Percentiles rank a stretch among this genome's conserved stretches.
Conservation (phyloP, 768 basidiomycete genomes). For the Daedaleopsis sinensis region DNA sequence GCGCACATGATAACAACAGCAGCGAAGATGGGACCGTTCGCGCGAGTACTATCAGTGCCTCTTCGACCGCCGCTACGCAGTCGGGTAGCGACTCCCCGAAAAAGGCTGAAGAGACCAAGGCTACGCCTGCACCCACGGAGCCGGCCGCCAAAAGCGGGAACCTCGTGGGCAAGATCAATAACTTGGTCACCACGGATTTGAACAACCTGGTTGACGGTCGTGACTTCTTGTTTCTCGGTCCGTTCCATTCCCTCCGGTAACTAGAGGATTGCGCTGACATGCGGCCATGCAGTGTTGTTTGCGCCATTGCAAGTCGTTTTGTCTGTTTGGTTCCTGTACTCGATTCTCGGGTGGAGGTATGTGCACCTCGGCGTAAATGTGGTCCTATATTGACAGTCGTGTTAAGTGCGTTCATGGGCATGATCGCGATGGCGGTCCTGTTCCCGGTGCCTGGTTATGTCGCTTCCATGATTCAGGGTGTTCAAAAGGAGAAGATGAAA, state of each 20-base stretch:
- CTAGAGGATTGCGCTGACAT: background rate
- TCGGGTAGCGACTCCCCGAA: constrained; percentile 10
- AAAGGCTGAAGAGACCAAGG: constrained; percentile 8
- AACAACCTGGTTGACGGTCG: constrained; percentile 32
- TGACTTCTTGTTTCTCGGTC: constrained; percentile 26
- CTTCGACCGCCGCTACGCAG: constrained; percentile 1
- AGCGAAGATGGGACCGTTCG: constrained; percentile 22
- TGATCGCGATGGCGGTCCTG: constrained; percentile 43
- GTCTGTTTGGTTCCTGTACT: constrained; percentile 45
- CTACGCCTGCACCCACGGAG: background rate
- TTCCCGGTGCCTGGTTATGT: constrained; percentile 47
- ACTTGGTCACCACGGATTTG: constrained; percentile 70
- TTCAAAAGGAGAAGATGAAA: constrained; percentile 45
- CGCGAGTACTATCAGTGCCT: constrained; percentile 16
- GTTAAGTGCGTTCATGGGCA: constrained; percentile 42
- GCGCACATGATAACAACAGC: background rate
- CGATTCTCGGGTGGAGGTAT: constrained; percentile 52
- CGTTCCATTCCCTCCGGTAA: background rate
- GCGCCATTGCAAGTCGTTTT: constrained; percentile 45
- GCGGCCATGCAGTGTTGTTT: constrained; percentile 28
- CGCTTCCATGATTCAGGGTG: constrained; percentile 36
- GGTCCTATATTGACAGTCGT: background rate
- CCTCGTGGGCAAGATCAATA: constrained; percentile 78
- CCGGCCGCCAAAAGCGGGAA: constrained; percentile 34
- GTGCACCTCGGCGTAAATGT: background rate